Conservation (phyloP, 371 early-diverging fungal species). For the Umbelopsis sp. region DNA sequence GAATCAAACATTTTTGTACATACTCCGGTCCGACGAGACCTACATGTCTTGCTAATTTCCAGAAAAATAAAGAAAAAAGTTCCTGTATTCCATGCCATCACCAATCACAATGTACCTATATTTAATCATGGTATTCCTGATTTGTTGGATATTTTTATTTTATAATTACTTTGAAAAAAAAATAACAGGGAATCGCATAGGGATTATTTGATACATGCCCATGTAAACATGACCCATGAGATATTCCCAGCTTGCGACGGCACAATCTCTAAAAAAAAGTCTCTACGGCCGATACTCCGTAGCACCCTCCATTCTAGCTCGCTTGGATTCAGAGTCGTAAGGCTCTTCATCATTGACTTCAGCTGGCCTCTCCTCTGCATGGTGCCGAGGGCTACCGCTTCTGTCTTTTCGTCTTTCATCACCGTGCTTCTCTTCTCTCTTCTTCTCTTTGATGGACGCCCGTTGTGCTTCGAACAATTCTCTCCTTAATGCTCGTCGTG, state of each 20-base stretch:
- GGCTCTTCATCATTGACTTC: background rate
- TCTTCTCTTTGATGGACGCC: conserved; percentile 59
- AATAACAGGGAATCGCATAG: background rate
- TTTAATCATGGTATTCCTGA: no score
- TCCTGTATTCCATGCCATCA: no score
- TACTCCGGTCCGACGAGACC: no score
- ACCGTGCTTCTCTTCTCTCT: conserved; percentile 40
- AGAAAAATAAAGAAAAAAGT: no score
- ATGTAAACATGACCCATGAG: no score
- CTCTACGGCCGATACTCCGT: background rate
- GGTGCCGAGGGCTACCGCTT: conserved; percentile 15
- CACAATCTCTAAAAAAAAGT: background rate
- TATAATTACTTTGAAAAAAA: background rate
- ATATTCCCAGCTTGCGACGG: background rate
- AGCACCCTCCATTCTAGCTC: background rate
- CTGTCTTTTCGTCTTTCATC: conserved; percentile 33
- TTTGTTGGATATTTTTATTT: no score
- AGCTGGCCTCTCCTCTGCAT: background rate
- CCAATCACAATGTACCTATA: no score
- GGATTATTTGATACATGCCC: no score
- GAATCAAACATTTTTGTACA: no score
- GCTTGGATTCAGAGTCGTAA: background rate
- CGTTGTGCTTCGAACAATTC: conserved; percentile 86
- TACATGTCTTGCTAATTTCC: no score
- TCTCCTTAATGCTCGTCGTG: conserved; percentile 72